Conservation (phyloP, 495 filamentous ascomycete genomes). For the Haplographium delicatum region DNA sequence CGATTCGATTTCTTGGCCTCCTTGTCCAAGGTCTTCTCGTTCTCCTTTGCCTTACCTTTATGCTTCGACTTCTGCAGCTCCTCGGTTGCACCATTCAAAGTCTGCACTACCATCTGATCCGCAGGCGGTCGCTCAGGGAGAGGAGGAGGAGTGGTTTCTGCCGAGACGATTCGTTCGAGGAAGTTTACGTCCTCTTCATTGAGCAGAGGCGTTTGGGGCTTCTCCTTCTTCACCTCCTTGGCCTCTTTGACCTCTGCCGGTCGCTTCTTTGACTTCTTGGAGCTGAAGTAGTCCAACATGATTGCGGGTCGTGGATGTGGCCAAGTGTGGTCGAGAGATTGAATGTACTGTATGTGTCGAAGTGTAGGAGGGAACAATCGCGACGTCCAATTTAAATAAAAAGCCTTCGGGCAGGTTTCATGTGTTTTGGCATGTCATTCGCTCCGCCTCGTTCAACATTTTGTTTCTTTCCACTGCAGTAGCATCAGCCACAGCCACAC, state of each 20-base stretch:
- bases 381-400: not conserved
- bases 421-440: slow-evolving; percentile 1
- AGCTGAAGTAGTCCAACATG: slow-evolving; percentile 43
- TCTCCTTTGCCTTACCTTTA: slow-evolving; percentile 17
- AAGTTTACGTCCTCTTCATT: slow-evolving; percentile 26
- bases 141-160: slow-evolving; percentile 24
- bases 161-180: slow-evolving; percentile 22
- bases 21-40: not conserved
- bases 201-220: slow-evolving; percentile 17
- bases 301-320: too few relatives aligned
- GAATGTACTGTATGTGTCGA: too few relatives aligned
- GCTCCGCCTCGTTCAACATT: not conserved
- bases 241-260: slow-evolving; percentile 35
- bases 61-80: slow-evolving; percentile 7
- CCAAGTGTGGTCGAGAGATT: not conserved
- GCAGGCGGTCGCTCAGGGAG: slow-evolving; percentile 23
- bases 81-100: slow-evolving; percentile 4
- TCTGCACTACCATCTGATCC: slow-evolving; percentile 17
- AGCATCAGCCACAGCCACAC: slow-evolving; percentile 18
- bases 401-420: slow-evolving; percentile 8
- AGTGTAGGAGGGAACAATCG: too few relatives aligned
- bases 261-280: slow-evolving; percentile 46
- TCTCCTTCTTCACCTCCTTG: too few relatives aligned
- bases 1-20: slow-evolving; percentile 16
- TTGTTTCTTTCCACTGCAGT: not conserved